Evolutionary conservation across 2,329 filamentous ascomycete genomes (phyloP).

Genomic region (Metarhizium album): DNA sequence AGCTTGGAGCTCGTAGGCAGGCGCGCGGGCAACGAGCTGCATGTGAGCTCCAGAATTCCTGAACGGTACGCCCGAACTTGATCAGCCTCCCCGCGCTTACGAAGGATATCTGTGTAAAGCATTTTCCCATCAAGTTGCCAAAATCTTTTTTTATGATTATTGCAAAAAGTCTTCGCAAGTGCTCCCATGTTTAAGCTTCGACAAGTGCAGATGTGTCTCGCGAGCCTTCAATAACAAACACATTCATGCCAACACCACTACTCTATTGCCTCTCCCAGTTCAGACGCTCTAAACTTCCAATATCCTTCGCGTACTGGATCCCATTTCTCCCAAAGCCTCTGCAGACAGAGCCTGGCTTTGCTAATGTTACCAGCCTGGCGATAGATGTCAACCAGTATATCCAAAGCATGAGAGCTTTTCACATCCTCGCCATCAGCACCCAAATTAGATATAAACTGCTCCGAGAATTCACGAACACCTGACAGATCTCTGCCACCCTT

Average conservation of each 20-base stretch:
- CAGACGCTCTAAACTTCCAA: constrained; percentile 55
- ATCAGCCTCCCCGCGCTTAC: no score
- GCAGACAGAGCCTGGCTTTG: constrained; percentile 59
- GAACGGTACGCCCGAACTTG: no score
- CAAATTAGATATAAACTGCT: constrained; percentile 38
- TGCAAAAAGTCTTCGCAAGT: no score
- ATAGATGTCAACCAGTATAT: constrained; percentile 61
- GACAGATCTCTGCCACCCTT: constrained; percentile 47
- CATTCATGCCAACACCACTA: no score
- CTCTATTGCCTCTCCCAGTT: constrained; percentile 1
- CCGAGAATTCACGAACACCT: constrained; percentile 36
- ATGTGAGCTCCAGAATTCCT: no score
- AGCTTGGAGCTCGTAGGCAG: neutral
- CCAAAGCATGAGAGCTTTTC: constrained; percentile 55
- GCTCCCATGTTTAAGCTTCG: no score
- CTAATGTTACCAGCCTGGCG: constrained; percentile 43
- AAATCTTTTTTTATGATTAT: no score
- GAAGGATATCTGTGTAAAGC: no score
- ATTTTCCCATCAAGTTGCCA: no score
- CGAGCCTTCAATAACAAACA: no score
- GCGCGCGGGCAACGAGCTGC: neutral
- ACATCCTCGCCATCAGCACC: constrained; percentile 40
- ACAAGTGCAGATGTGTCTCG: neutral
- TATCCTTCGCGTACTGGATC: constrained; percentile 87
- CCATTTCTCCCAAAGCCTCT: constrained; percentile 70